Conservation (phyloP, 2,329 filamentous ascomycete species). For the Verticillium alfalfae region DNA sequence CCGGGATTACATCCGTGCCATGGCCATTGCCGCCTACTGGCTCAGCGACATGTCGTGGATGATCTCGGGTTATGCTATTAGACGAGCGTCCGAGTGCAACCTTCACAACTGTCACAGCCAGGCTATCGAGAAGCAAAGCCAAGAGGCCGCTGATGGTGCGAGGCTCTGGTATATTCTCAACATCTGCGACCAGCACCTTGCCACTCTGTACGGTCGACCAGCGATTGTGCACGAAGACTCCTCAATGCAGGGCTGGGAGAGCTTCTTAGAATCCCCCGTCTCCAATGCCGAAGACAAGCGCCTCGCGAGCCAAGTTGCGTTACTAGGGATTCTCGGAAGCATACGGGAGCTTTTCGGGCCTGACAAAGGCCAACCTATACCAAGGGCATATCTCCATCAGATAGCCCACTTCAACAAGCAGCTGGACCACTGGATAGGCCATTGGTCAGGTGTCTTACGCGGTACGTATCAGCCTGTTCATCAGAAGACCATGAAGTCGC, state of each 20-base stretch:
- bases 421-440: conserved; percentile 28
- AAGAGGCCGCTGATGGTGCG: conserved; percentile 45
- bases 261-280: conserved; percentile 44
- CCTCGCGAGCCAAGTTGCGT: conserved; percentile 50
- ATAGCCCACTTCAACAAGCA: conserved; percentile 23
- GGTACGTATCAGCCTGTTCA: conserved; percentile 13
- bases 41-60: conserved; percentile 58
- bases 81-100: conserved; percentile 42
- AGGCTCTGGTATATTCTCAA: conserved; percentile 58
- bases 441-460: conserved; percentile 24
- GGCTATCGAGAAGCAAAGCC: conserved; percentile 27
- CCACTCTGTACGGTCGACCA: conserved; percentile 54
- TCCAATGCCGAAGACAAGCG: conserved; percentile 50
- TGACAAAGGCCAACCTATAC: conserved; percentile 45
- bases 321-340: conserved; percentile 52
- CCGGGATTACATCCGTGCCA: conserved; percentile 49
- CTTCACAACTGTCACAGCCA: conserved; percentile 35
- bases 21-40: conserved; percentile 59
- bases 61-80: conserved; percentile 48
- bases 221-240: conserved; percentile 53
- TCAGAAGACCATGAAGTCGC: not conserved
- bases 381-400: conserved; percentile 44
- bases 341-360: conserved; percentile 50
- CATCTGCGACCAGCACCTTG: conserved; percentile 57
- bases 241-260: conserved; percentile 52